A percentile compares a stretch with the other conserved stretches of the same genome.
Conservation (phyloP, 2,329 filamentous ascomycete species). For the Trematosphaeria pertusa region DNA sequence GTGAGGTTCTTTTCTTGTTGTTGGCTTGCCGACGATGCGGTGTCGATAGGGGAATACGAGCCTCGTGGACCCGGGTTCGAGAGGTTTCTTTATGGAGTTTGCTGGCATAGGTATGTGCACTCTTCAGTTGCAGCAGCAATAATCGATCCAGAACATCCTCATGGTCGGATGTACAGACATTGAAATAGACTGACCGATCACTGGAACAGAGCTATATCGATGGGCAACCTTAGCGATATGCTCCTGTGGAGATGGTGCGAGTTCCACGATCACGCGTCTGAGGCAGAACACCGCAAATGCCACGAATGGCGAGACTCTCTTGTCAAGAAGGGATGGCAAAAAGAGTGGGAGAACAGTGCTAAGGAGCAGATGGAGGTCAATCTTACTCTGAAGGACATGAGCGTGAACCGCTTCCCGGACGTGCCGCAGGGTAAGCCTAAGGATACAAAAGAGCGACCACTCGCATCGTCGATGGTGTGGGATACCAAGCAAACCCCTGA, state of each 20-base stretch:
- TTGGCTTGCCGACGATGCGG: not conserved
- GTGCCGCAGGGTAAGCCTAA: too few relatives aligned
- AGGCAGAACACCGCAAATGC: not conserved
- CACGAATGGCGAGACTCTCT: not conserved
- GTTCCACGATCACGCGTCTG: not conserved
- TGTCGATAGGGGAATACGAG: not conserved
- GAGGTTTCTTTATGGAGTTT: not conserved
- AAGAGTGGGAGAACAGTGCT: not conserved
- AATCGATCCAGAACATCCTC: not conserved
- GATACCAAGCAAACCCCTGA: too few relatives aligned
- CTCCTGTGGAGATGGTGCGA: not conserved
- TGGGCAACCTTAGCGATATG: not conserved
- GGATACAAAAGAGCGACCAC: too few relatives aligned
- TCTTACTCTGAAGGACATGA: too few relatives aligned
- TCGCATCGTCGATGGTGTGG: too few relatives aligned
- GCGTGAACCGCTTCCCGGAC: too few relatives aligned
- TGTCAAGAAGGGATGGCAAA: not conserved
- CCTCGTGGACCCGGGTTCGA: not conserved
- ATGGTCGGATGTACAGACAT: too few relatives aligned
- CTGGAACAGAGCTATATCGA: too few relatives aligned
- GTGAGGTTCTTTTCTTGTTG: not conserved
- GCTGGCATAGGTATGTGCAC: not conserved
- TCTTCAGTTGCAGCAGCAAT: not conserved
- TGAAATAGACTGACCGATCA: too few relatives aligned
- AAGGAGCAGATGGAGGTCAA: too few relatives aligned